Evolutionary conservation across 2,329 filamentous ascomycete genomes (phyloP).

Genomic region (Gaeumannomyces tritici): DNA sequence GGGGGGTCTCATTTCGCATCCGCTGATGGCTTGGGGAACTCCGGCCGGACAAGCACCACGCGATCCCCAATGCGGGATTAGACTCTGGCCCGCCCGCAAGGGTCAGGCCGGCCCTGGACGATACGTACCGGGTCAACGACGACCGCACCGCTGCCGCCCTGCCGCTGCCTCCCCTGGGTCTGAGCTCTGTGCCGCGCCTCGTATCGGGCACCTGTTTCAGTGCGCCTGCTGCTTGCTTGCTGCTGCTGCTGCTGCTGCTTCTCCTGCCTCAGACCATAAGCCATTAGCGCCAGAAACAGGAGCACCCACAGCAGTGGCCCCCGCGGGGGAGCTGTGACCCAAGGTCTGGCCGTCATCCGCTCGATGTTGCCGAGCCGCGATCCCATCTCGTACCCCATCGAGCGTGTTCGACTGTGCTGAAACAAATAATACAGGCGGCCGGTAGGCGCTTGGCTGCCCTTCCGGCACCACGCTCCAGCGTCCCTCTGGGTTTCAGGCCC

Average conservation of each 20-base stretch:
- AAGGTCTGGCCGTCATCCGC: not conserved
- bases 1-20: not conserved
- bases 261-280: no score
- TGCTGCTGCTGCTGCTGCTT: no score
- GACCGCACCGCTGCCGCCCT: not conserved
- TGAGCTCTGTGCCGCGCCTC: not conserved
- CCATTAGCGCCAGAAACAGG: not conserved
- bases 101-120: not conserved
- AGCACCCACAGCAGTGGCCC: not conserved
- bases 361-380: not conserved
- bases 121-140: not conserved
- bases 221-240: no score
- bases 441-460: not conserved
- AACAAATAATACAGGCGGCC: not conserved
- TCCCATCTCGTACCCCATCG: not conserved
- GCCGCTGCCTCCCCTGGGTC: not conserved
- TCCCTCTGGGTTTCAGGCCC: not conserved
- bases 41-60: slow-evolving; percentile 1
- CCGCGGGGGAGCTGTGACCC: no score
- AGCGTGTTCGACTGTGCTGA: not conserved
- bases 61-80: not conserved
- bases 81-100: not conserved
- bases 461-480: not conserved
- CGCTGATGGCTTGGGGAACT: not conserved
- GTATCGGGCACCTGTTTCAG: not conserved